These are phyloP conservation scores for Otatea glauca DNA, from an alignment of 176 grass and related monocot genomes.

Conservation along the genomic window DNA sequence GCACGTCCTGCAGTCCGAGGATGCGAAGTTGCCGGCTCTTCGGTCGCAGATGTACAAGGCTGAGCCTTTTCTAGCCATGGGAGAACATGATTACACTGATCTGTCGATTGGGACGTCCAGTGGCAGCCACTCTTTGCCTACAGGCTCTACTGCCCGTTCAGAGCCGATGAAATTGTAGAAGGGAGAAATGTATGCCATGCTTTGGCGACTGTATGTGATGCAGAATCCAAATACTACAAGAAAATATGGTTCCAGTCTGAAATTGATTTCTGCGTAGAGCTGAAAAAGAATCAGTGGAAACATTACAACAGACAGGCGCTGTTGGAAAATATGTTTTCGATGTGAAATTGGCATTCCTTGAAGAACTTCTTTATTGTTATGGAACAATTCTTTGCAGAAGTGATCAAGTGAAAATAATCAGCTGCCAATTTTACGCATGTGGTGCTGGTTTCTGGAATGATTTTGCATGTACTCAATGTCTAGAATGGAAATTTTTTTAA, in stretches of 20 bases:
- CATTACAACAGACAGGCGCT: not conserved
- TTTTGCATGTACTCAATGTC: no score
- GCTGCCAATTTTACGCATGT: no score
- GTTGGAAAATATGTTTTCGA: not conserved
- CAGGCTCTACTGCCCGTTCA: no score
- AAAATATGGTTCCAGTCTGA: not conserved
- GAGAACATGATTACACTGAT: slow-evolving; percentile 8
- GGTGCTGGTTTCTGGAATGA: no score
- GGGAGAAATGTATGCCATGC: no score
- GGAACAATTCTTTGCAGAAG: no score
- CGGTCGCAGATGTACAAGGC: slow-evolving; percentile 22
- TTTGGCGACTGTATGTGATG: not conserved
- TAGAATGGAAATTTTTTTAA: no score
- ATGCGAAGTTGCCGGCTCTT: slow-evolving; percentile 22
- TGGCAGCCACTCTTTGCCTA: not conserved
- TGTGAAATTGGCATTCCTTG: not conserved
- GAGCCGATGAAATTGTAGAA: no score
- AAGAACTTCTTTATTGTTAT: not conserved
- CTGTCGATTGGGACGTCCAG: not conserved
- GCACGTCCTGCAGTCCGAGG: slow-evolving; percentile 35
- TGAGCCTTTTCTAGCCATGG: slow-evolving; percentile 16
- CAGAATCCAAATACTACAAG: not conserved
- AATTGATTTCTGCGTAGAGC: not conserved
- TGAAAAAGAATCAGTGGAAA: not conserved
- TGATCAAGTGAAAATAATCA: no score